Base-by-base conservation (phyloP, 176 grass and related monocot genomes). In the Avena sativa region DNA sequence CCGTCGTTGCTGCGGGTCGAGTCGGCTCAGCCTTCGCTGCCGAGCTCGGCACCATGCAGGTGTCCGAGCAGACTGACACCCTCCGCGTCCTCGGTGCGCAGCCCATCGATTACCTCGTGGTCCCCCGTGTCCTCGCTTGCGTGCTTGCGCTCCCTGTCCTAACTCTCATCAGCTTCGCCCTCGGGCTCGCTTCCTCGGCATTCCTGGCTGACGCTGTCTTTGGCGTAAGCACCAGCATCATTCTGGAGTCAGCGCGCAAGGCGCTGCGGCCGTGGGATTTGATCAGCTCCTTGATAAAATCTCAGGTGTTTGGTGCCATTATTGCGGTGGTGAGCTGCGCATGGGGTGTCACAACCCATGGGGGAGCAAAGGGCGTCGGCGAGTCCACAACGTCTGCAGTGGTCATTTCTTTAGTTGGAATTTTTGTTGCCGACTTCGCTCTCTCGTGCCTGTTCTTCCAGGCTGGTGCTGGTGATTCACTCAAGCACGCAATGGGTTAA, bases 11-110 rank as follows among this genome's bases (percentile, higher is more conserved):
- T 15, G 97, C 94, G 0, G 97, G 94, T 5, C 92, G 97, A 10
- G 89, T 96, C 21, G 97, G 97, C 16, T 99, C 97, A 23, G 94
- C 97, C n/a, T 99, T 99, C 80, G 97, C 97, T 10, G 97, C 97
- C 0, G 97, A 99, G 89, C 97, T 99, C 4, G 97, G 97, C 70
- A 99, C 97, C 77, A 96, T 96, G 97, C 97, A 99, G 89, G 97
- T 99, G 32, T 98, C 97, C 21, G 97, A 99, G 92, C 92, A 94
- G 88, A 96, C 94, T 36, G 94, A 96, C 87, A 99, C 94, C 10
- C 85, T 99, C 57, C 90, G 97, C 40, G 90, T 99, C 56, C 94
- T 99, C 11, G 94, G 97, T 49, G 55, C 94, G 32, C 89, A 96
- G 28, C 97, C 97, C 6, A 79, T 99, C 8, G 97, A 99, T 78